Evolutionary conservation across 768 basidiomycete species (phyloP).

Genomic region (Leccinum barrowsii): DNA sequence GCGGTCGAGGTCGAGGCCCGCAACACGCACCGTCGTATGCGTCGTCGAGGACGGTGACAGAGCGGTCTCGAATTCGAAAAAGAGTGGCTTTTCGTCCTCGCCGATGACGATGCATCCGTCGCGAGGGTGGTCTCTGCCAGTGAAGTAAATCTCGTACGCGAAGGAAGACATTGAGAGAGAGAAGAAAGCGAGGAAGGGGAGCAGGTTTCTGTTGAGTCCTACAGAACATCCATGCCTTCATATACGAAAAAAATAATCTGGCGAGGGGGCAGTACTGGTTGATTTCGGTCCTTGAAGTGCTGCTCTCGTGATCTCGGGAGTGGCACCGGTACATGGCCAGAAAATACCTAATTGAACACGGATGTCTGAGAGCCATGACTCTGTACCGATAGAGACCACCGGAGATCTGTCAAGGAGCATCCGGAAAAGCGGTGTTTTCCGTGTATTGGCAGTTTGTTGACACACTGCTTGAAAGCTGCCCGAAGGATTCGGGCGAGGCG

Average conservation of each 20-base stretch:
- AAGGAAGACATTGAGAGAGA: conserved; percentile 30
- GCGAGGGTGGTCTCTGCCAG: conserved; percentile 65
- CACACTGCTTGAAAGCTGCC: conserved; percentile 7
- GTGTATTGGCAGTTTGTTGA: conserved; percentile 2
- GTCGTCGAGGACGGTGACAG: conserved; percentile 18
- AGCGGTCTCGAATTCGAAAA: conserved; percentile 65
- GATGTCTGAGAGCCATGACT: conserved; percentile 33
- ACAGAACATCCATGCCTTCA: conserved; percentile 20
- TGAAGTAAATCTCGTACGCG: conserved; percentile 63
- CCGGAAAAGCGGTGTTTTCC: conserved; percentile 12
- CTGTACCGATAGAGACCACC: conserved; percentile 12
- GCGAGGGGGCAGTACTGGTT: conserved; percentile 26
- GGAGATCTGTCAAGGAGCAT: conserved; percentile 18
- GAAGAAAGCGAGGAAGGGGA: background rate
- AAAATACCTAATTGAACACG: conserved; percentile 44
- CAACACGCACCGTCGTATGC: conserved; percentile 26
- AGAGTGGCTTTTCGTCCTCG: conserved; percentile 54
- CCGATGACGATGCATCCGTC: conserved; percentile 64
- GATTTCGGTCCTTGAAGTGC: conserved; percentile 20
- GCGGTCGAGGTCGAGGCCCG: background rate
- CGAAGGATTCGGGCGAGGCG: conserved; percentile 14
- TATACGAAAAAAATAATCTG: conserved; percentile 22
- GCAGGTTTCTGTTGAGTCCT: conserved; percentile 1
- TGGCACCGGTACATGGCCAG: conserved; percentile 44
- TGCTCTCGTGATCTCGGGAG: conserved; percentile 47